These are phyloP conservation scores for Gracilariopsis chorda DNA, from an alignment of 23 red algal genomes.

Conservation along the genomic window DNA sequence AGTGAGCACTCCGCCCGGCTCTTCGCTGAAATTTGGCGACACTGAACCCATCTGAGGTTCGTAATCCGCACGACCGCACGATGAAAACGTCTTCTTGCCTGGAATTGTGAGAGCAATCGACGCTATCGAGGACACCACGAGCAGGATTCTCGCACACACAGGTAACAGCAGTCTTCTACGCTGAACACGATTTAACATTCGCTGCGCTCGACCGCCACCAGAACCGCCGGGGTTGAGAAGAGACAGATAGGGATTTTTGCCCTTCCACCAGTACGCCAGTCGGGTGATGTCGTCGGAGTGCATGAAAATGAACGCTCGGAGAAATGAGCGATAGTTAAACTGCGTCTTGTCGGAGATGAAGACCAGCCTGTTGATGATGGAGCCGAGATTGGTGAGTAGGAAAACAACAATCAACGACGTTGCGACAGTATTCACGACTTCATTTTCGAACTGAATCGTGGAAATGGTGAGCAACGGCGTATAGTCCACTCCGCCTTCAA, in stretches of 20 bases:
- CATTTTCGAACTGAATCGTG: not conserved
- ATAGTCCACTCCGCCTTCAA: not conserved
- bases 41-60: not conserved
- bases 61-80: not conserved
- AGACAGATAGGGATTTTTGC: not conserved
- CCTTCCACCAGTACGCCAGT: not conserved
- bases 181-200: not conserved
- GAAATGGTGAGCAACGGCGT: not conserved
- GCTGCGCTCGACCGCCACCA: no score
- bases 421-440: not conserved
- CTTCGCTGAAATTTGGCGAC: not conserved
- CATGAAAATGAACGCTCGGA: not conserved
- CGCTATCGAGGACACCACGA: not conserved
- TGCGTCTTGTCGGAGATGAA: not conserved
- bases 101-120: slow-evolving; percentile 1
- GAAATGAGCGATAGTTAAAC: not conserved
- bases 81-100: not conserved
- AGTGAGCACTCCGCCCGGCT: not conserved
- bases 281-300: not conserved
- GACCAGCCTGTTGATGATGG: not conserved
- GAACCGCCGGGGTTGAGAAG: not conserved
- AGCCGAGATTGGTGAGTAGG: not conserved
- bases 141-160: not conserved
- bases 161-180: not conserved
- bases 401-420: not conserved